phyloP scores from a whole-genome alignment of 108 stramenopile genomes.

The Cyclotella baltica region DNA sequence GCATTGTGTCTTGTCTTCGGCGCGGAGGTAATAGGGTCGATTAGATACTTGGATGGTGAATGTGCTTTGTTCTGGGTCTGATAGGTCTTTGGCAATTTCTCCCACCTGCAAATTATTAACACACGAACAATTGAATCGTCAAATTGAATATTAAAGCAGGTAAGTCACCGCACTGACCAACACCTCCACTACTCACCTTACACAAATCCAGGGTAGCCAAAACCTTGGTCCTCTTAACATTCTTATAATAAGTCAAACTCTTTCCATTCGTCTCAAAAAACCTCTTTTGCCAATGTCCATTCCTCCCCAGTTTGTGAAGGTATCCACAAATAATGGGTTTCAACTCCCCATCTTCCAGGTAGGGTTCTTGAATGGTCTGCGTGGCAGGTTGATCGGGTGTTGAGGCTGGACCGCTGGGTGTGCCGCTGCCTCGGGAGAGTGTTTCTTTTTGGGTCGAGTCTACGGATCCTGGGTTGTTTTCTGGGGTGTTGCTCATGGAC shows the following conservation, averaged over 20 bases:
- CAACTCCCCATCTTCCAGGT: conserved; percentile 38
- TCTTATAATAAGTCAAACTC: conserved; percentile 97
- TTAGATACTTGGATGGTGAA: conserved; percentile 84
- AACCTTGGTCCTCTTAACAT: conserved; percentile 87
- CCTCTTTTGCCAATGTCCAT: conserved; percentile 97
- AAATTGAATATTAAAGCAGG: no score
- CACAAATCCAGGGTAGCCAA: conserved; percentile 87
- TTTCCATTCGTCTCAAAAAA: conserved; percentile 98
- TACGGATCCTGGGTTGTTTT: conserved; percentile 35
- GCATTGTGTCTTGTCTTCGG: conserved; percentile 72
- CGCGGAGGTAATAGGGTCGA: conserved; percentile 80
- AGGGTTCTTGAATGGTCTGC: conserved; percentile 25
- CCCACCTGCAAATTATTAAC: conserved; percentile 65
- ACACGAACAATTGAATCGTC: no score
- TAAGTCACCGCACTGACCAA: no score
- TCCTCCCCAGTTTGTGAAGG: conserved; percentile 93
- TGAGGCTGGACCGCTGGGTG: not conserved
- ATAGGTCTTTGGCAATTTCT: conserved; percentile 68
- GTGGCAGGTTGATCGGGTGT: not conserved
- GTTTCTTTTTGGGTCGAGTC: conserved; percentile 46
- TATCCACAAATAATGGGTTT: conserved; percentile 86
- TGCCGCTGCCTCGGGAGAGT: conserved; percentile 1
- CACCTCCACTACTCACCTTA: conserved; percentile 56
- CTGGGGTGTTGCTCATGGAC: conserved; percentile 27
- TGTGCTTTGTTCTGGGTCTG: conserved; percentile 67